These are phyloP conservation scores for Lactarius pseudohatsudake DNA, from an alignment of 768 basidiomycete genomes.

Conservation along the genomic window DNA sequence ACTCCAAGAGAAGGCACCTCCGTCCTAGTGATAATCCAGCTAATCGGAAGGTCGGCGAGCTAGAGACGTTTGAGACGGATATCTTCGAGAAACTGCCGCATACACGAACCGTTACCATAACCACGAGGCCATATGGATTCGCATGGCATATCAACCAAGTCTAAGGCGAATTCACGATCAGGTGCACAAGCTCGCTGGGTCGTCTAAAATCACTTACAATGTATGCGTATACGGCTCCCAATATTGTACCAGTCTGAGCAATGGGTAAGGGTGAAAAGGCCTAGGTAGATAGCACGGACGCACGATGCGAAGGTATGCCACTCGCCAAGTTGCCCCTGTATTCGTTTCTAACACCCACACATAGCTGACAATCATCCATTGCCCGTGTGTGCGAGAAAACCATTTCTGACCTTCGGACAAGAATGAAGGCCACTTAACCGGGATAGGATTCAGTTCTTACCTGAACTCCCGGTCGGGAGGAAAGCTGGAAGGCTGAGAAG, in stretches of 20 bases:
- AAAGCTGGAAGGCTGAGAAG: constrained; percentile 46
- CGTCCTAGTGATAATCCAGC: constrained; percentile 45
- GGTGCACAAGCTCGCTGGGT: not conserved
- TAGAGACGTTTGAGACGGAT: constrained; percentile 27
- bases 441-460: constrained; percentile 30
- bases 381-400: constrained; percentile 42
- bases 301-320: constrained; percentile 47
- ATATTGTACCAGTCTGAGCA: constrained; percentile 35
- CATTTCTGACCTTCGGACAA: constrained; percentile 37
- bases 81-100: not conserved
- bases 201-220: constrained; percentile 34
- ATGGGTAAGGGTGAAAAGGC: not conserved
- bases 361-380: constrained; percentile 53
- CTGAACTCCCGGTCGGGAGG: constrained; percentile 37
- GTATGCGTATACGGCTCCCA: constrained; percentile 37
- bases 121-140: constrained; percentile 46
- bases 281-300: constrained; percentile 15
- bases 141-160: constrained; percentile 40
- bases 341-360: constrained; percentile 54
- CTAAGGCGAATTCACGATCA: constrained; percentile 30
- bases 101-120: constrained; percentile 39
- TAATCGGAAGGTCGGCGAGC: constrained; percentile 47
- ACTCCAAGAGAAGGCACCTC: constrained; percentile 42
- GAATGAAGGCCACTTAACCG: not conserved
- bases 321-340: constrained; percentile 52